phyloP scores from a whole-genome alignment of 371 early-diverging fungal genomes.

The Mortierella sp. region DNA sequence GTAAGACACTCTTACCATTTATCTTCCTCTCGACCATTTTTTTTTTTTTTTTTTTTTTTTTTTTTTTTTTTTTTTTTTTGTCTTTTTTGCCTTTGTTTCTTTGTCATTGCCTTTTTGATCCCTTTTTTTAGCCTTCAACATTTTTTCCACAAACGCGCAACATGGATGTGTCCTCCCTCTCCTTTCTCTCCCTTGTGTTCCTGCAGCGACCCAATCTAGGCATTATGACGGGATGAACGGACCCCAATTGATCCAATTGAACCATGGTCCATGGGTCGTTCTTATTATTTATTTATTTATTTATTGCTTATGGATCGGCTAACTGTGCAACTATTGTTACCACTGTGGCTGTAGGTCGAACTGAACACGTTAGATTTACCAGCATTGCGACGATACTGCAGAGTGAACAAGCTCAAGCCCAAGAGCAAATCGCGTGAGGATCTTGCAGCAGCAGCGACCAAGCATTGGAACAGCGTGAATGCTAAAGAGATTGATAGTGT shows the following conservation, averaged over 20 bases:
- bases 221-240: too few relatives aligned
- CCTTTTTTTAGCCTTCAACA: too few relatives aligned
- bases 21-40: neutral
- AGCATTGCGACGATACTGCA: constrained; percentile 46
- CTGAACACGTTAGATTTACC: constrained; percentile 28
- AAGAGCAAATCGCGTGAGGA: constrained; percentile 36
- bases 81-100: neutral
- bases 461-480: constrained; percentile 22
- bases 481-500: constrained; percentile 45
- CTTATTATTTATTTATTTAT: neutral
- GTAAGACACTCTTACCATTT: constrained; percentile 16
- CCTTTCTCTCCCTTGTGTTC: too few relatives aligned
- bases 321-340: too few relatives aligned
- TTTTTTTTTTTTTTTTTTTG: neutral
- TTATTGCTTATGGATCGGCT: too few relatives aligned
- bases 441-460: constrained; percentile 28
- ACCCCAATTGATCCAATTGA: too few relatives aligned
- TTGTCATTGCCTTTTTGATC: neutral
- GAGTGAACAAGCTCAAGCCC: constrained; percentile 49
- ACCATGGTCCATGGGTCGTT: too few relatives aligned
- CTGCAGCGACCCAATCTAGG: too few relatives aligned
- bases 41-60: neutral
- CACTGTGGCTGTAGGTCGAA: constrained; percentile 41
- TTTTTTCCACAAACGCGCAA: too few relatives aligned
- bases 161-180: too few relatives aligned